Base-by-base conservation (phyloP, 768 basidiomycete genomes). In the Pleurotus pulmonarius region DNA sequence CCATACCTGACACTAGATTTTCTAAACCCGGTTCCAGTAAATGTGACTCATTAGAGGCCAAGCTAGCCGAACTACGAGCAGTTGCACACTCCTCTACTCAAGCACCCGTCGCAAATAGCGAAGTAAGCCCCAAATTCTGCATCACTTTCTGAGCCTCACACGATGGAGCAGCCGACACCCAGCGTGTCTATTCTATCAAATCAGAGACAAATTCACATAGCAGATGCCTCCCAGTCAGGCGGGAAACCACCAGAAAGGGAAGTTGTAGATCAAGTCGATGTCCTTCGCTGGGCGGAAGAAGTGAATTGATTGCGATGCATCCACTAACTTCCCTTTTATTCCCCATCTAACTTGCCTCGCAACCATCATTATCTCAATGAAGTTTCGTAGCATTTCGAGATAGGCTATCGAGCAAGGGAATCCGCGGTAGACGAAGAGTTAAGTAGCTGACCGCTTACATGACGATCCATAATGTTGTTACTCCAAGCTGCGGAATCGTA, bases 41-140 rank as follows among this genome's bases (percentile, higher is more conserved):
- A 79, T 93, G 91, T 58, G 85, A 90, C 60, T 71, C 74, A 3
- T 68, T 93, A 16, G 86, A 90, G 65, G 74, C 75, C 11, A 86
- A 83, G 57, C 76, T 93, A 6, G 72, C 75, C 20, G 80, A 82
- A 46, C 65, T 90, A 37, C 80, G 84, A 43, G 62, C 67, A 22
- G 70, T 73, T 8, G 69, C 71, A 20, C 65, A 65, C 16, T 24
- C 43, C 34, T 16, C 52, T 20, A 39, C 56, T n/a, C 39, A 24
- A 15, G 25, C 18, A n/a, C 51, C 15, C 5, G 9, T 9, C 4
- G 12, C 15, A 15, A 15, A 3, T 49, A 16, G 11, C 11, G 25
- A 26, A 49, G 48, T 49, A 49, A 49, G 48, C 26, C 2, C 20
- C 25, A 9, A 51, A 16, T 15, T 29, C n/a, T 18, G 7, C 29